phyloP scores from a whole-genome alignment of 495 filamentous ascomycete species.

The Xylaria cubensis region DNA sequence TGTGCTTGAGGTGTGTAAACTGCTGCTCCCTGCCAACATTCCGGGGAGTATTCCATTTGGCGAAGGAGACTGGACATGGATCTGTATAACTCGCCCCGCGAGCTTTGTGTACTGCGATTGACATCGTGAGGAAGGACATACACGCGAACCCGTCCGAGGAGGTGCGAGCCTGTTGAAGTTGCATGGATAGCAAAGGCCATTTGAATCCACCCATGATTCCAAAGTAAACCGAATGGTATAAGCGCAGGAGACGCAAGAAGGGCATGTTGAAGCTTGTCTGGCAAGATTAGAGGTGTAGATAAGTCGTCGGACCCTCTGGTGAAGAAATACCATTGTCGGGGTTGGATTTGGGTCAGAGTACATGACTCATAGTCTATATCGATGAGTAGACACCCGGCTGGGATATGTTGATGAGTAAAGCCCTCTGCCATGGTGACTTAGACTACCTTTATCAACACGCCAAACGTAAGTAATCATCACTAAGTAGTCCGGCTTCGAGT shows the following conservation, averaged over 20 bases:
- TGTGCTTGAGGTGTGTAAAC: conserved; percentile 13
- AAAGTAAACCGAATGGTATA: conserved; percentile 35
- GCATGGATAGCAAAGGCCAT: conserved; percentile 42
- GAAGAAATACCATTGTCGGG: conserved; percentile 32
- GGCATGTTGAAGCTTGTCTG: conserved; percentile 36
- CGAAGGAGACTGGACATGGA: conserved; percentile 59
- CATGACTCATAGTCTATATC: conserved; percentile 10
- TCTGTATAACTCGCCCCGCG: conserved; percentile 48
- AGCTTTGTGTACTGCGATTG: conserved; percentile 52
- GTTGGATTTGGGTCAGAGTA: background rate
- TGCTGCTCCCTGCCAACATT: conserved; percentile 61
- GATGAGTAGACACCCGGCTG: conserved; percentile 47
- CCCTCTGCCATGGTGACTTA: conserved; percentile 25
- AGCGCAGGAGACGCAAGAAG: conserved; percentile 42
- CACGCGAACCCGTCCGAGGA: conserved; percentile 56
- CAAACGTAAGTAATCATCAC: background rate
- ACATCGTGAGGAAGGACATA: conserved; percentile 74
- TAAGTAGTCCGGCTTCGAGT: background rate
- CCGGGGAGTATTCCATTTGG: conserved; percentile 60
- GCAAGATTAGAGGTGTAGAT: conserved; percentile 25
- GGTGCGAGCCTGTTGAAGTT: conserved; percentile 10
- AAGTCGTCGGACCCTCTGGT: conserved; percentile 19
- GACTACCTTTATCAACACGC: background rate
- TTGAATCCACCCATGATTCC: conserved; percentile 49
- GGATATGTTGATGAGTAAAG: conserved; percentile 40